phyloP scores from a whole-genome alignment of 2,329 filamentous ascomycete species.

The Xylaria arbuscula region DNA sequence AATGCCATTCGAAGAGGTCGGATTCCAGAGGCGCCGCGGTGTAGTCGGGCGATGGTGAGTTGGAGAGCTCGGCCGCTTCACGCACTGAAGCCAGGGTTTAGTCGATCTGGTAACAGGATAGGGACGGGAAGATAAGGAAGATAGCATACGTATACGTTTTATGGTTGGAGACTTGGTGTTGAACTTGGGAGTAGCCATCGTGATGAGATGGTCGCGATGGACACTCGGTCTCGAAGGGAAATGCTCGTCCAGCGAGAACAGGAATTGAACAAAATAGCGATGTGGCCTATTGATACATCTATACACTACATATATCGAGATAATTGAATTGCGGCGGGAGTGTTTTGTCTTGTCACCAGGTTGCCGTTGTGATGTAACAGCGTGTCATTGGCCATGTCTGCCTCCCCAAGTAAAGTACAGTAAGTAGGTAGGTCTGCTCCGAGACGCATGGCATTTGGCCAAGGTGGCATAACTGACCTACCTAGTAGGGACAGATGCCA shows the following conservation, averaged over 20 bases:
- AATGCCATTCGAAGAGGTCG: conserved; percentile 99
- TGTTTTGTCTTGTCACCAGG: not conserved
- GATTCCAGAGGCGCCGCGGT: conserved; percentile 85
- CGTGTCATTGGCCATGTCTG: too few species aligned
- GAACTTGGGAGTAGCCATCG: conserved; percentile 61
- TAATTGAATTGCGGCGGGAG: too few species aligned
- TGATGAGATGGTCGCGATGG: conserved; percentile 32
- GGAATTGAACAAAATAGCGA: not conserved
- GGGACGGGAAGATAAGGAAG: not conserved
- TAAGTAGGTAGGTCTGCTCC: too few species aligned
- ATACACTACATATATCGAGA: not conserved
- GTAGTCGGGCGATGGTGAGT: conserved; percentile 84
- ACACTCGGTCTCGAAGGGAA: too few species aligned
- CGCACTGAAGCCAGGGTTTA: conserved; percentile 64
- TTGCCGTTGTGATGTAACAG: too few species aligned
- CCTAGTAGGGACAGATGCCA: too few species aligned
- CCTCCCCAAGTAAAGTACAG: too few species aligned
- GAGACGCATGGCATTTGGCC: too few species aligned
- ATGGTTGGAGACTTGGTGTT: conserved; percentile 86
- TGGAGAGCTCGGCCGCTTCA: conserved; percentile 88
- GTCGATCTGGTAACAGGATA: not conserved
- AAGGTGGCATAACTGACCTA: too few species aligned
- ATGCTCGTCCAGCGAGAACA: not conserved
- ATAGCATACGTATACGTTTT: conserved; percentile 77
- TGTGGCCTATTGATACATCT: not conserved